A percentile compares a stretch with the other conserved stretches of the same genome.
Evolutionary conservation across 495 filamentous ascomycete genomes (phyloP).

Genomic region (Penicillium waksmanii): DNA sequence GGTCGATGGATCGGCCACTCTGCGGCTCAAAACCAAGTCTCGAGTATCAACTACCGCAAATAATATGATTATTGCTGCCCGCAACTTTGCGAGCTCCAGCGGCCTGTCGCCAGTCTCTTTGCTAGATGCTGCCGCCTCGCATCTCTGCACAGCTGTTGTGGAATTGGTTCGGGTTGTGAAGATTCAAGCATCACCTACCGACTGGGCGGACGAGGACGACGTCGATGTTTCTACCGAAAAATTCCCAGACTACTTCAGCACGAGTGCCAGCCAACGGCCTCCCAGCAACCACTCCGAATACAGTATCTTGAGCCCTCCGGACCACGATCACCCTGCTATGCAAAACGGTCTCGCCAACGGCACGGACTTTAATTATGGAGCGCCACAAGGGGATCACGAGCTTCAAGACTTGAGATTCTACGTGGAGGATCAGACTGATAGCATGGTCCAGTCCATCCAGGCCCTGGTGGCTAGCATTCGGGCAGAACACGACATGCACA

Average conservation of each 20-base stretch:
- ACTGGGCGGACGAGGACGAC: conserved; percentile 74
- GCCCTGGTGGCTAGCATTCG: conserved; percentile 80
- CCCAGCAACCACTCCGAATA: conserved; percentile 57
- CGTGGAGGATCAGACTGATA: conserved; percentile 81
- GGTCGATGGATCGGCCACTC: conserved; percentile 42
- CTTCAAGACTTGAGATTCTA: conserved; percentile 81
- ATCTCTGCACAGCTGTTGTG: conserved; percentile 82
- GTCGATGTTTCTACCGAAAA: conserved; percentile 45
- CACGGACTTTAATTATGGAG: conserved; percentile 40
- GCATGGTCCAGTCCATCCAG: conserved; percentile 81
- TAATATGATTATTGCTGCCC: conserved; percentile 90
- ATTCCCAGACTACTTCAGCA: conserved; percentile 53
- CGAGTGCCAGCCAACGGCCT: conserved; percentile 48
- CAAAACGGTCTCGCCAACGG: conserved; percentile 34
- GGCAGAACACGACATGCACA: conserved; percentile 63
- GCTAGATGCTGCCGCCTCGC: conserved; percentile 92
- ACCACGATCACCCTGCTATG: conserved; percentile 34
- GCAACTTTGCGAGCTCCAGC: conserved; percentile 78
- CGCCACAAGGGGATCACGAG: conserved; percentile 54
- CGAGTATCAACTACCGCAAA: conserved; percentile 90
- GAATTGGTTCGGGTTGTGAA: conserved; percentile 84
- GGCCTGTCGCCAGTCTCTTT: conserved; percentile 95
- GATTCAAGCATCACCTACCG: conserved; percentile 72
- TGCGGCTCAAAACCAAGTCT: conserved; percentile 68
- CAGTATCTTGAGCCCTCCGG: conserved; percentile 55